Conservation (phyloP, 768 basidiomycete genomes). For the Kwoniella shandongensis region DNA sequence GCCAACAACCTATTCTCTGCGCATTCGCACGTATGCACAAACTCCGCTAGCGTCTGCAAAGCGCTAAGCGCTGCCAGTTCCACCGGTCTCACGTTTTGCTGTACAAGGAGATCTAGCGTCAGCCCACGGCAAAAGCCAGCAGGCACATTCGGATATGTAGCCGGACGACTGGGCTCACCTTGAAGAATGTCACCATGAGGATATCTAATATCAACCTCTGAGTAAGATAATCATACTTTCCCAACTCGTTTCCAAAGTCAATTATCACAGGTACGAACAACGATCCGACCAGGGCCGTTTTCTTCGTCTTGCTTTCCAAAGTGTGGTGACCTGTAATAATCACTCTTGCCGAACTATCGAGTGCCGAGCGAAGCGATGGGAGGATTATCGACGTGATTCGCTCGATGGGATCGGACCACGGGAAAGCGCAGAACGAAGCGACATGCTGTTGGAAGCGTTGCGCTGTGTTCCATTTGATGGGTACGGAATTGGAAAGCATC, state of each 20-base stretch:
- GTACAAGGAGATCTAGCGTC: too few relatives aligned
- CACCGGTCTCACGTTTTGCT: conserved; percentile 32
- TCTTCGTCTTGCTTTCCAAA: conserved; percentile 18
- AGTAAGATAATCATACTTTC: conserved; percentile 14
- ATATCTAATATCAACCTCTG: conserved; percentile 38
- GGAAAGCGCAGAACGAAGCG: conserved; percentile 28
- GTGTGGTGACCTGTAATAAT: conserved; percentile 5
- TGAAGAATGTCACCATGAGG: conserved; percentile 37
- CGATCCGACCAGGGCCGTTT: conserved; percentile 28
- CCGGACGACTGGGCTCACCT: conserved; percentile 17
- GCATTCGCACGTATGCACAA: conserved; percentile 18
- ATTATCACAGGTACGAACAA: conserved; percentile 36
- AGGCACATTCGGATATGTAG: too few relatives aligned
- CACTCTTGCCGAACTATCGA: conserved; percentile 27
- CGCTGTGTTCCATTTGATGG: conserved; percentile 19
- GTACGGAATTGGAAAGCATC: conserved; percentile 30
- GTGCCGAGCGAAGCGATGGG: conserved; percentile 26
- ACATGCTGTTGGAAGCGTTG: conserved; percentile 45
- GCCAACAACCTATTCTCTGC: conserved; percentile 34
- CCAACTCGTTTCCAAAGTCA: conserved; percentile 23
- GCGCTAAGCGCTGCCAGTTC: conserved; percentile 31
- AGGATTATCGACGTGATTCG: conserved; percentile 26
- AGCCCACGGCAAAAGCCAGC: too few relatives aligned
- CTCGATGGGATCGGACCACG: conserved; percentile 28
- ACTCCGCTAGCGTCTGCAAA: conserved; percentile 29